Percentiles rank a stretch among this genome's conserved stretches.
Evolutionary conservation across 257 asterid genomes (phyloP).

Genomic region (Scutellaria galericulata): DNA sequence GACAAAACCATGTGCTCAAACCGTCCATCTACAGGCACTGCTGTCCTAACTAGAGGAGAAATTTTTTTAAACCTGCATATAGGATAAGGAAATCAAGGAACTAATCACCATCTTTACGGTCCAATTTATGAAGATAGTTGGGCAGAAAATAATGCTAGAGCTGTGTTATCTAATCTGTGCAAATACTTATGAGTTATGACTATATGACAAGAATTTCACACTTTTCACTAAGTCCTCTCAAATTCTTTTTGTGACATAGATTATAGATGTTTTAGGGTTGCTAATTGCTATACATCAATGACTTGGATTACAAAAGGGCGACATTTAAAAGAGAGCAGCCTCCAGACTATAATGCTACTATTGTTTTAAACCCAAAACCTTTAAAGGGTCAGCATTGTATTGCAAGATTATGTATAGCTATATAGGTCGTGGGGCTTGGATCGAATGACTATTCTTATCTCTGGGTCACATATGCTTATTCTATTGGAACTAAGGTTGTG

Average conservation of each 20-base stretch:
- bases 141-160: neutral
- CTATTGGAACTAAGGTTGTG: neutral
- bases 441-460: too few species aligned
- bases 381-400: neutral
- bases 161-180: neutral
- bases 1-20: constrained; percentile 97
- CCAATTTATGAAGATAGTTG: constrained; percentile 3
- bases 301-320: neutral
- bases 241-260: neutral
- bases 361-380: neutral
- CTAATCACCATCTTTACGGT: neutral
- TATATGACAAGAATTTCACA: neutral
- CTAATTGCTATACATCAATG: neutral
- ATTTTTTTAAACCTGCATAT: constrained; percentile 70
- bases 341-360: neutral
- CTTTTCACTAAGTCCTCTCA: neutral
- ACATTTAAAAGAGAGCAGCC: neutral
- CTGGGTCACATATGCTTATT: neutral
- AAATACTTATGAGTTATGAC: neutral
- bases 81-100: constrained; percentile 11
- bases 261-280: neutral
- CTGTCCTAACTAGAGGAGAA: constrained; percentile 78
- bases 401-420: neutral
- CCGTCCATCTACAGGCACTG: constrained; percentile 97
- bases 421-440: neutral